Evolutionary conservation across 352 stramenopile genomes (phyloP), one percentile per base, ranked within the genome.

Genomic region (Globisporangium acanthophoron): DNA sequence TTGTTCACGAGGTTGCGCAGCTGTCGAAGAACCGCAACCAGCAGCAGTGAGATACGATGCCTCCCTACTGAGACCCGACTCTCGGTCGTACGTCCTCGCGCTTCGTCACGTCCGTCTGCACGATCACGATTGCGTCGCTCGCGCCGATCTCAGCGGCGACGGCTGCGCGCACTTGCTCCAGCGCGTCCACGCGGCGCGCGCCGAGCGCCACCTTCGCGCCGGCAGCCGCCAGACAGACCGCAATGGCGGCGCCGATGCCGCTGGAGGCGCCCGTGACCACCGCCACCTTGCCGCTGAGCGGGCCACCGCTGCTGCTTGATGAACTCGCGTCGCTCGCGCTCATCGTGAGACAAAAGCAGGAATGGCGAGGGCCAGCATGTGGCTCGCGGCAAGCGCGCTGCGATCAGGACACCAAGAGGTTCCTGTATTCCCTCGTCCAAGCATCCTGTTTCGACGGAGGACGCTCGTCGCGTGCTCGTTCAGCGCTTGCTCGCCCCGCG

Each of bases 241-340:
- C 79, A 56, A 97, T 97, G 27, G 78, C 70, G 50, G 77, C 77
- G 37, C 92, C 90, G 56, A 97, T 97, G 39, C 91, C 91, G 8
- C 74, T 87, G 0, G 88, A 95, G 4, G 89, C 91, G 47, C 90
- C 88, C 21, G 88, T 94, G 50, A 97, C 82, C 47, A 97, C 67
- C 6, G 78, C 89, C 52, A 96, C 81, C 63, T 96, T 96, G 41
- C 70, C 70, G 13, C 59, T 63, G 52, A 97, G 69, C 29, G 69
- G 43, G 56, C 60, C 56, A 3, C 35, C 44, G 24, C 15, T 37
- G 7, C 12, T 41, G 53, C n/a, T 56, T 15, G 16, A 55, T 5
- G 37, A 16, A 18, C 37, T 43, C 37, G 11, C 35, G 31, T 9
- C 31, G 35, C 35, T 12, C 35, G 37, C 12, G 12, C 12, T 16